Evolutionary conservation across 768 basidiomycete genomes (phyloP), one percentile per base, ranked within the genome.

Genomic region (Podaxis sp.): DNA sequence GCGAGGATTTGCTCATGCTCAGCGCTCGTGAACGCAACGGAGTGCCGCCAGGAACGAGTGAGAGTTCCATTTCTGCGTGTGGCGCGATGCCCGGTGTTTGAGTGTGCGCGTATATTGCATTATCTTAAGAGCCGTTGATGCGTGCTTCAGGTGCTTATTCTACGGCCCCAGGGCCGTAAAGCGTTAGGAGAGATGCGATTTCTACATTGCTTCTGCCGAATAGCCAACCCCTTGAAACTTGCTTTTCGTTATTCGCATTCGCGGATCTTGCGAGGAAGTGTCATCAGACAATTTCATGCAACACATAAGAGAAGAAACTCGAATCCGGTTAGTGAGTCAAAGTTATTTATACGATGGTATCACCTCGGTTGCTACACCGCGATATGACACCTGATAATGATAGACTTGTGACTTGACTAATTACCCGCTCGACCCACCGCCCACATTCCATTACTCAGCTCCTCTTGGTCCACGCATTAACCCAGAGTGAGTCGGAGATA

Each of bases 261-360:
- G 59, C 44, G 59, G 59, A 61, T 61, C 59, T 40, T 12, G 39
- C 40, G n/a, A 13, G 28, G 59, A 61, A 61, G 51, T 53, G 13
- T 3, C 19, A 33, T 5, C 24, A 17, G 52, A 30, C n/a, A n/a
- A 9, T 12, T 38, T 19, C 48, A 24, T 19, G 22, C 48, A 15
- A 13, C 13, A 15, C 15, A 49, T 8, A 19, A n/a, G 22, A 49
- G 49, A 51, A 28, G 49, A 13, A 24, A 49, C n/a, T 9, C 46
- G 46, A 8, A 12, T 51, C 44, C 9, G n/a, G 17, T 19, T 15
- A 19, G 19, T 26, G 22, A 24, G 9, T 22, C 49, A 49, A 49
- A 49, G 17, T 49, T 17, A 42, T 44, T n/a, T 28, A 24, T 51
- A 24, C 9, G 4, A 22, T 28, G 4, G 24, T 51, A 28, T 26